Conservation (phyloP, 192 early-diverging fungal genomes). For the Entomortierella parvispora region DNA sequence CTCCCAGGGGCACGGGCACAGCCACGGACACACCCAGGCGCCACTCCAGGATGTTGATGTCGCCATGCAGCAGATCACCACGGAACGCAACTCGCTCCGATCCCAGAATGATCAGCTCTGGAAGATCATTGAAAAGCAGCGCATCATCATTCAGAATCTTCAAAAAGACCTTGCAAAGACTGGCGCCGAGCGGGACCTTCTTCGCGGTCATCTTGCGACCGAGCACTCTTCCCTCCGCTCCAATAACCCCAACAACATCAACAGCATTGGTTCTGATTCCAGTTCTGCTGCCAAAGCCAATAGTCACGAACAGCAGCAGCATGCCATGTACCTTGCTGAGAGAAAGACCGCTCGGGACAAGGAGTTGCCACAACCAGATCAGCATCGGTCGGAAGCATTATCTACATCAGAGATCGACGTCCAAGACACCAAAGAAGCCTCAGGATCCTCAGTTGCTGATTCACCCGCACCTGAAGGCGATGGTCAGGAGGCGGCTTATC, state of each 20-base stretch:
- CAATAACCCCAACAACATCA: not conserved
- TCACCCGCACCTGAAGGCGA: too few relatives aligned
- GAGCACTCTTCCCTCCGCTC: constrained; percentile 23
- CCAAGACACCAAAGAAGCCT: too few relatives aligned
- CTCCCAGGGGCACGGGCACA: constrained; percentile 4
- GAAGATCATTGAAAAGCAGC: constrained; percentile 93
- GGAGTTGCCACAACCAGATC: not conserved
- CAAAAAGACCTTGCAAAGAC: constrained; percentile 69
- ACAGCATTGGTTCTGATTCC: not conserved
- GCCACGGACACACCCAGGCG: constrained; percentile 5
- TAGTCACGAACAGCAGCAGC: constrained; percentile 23
- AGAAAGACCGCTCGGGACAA: constrained; percentile 17
- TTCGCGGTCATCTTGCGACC: constrained; percentile 31
- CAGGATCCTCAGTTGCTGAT: too few relatives aligned
- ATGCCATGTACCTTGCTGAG: constrained; percentile 21
- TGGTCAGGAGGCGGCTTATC: too few relatives aligned
- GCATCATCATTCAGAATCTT: constrained; percentile 86
- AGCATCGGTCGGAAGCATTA: too few relatives aligned
- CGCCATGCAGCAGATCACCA: constrained; percentile 52
- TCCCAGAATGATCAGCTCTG: constrained; percentile 89
- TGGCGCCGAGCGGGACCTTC: constrained; percentile 52
- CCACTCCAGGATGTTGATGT: constrained; percentile 9
- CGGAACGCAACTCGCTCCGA: constrained; percentile 76
- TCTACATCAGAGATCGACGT: too few relatives aligned
- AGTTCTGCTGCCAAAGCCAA: constrained; percentile 4